Conservation (phyloP, 2,329 filamentous ascomycete genomes). For the Tolypocladium album region DNA sequence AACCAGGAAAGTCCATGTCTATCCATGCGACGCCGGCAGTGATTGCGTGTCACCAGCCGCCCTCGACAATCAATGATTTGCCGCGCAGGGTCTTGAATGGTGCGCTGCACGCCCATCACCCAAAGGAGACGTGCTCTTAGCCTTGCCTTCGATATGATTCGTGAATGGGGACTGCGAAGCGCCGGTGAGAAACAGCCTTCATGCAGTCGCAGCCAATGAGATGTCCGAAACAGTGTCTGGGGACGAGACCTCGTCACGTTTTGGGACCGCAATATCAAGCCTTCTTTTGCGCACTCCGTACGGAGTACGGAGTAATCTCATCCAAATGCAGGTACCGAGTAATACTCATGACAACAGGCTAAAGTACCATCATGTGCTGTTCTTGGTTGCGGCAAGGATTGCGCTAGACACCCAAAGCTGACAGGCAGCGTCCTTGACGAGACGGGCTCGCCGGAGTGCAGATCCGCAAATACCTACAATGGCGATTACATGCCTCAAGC, state of each 20-base stretch:
- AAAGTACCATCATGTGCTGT: neutral
- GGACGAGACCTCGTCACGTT: neutral
- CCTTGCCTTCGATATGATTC: constrained; percentile 13
- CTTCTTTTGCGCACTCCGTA: neutral
- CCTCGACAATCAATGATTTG: neutral
- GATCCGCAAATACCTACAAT: neutral
- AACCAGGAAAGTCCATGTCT: neutral
- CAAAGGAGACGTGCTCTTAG: neutral
- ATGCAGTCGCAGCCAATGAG: constrained; percentile 16
- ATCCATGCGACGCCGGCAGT: constrained; percentile 10
- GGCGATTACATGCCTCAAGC: neutral
- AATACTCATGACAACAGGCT: no score
- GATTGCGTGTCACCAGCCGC: neutral
- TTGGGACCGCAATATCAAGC: neutral
- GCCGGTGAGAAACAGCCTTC: constrained; percentile 11
- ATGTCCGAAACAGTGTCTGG: neutral
- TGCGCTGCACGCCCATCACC: neutral
- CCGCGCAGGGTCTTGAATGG: neutral
- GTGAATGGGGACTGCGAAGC: constrained; percentile 14
- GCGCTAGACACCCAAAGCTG: neutral
- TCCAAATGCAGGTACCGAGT: no score
- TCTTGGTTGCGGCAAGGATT: neutral
- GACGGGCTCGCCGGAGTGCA: neutral
- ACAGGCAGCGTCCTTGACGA: neutral
- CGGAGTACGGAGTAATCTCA: no score